Evolutionary conservation across 768 basidiomycete species (phyloP).

Genomic region (Suillus hirtellus): DNA sequence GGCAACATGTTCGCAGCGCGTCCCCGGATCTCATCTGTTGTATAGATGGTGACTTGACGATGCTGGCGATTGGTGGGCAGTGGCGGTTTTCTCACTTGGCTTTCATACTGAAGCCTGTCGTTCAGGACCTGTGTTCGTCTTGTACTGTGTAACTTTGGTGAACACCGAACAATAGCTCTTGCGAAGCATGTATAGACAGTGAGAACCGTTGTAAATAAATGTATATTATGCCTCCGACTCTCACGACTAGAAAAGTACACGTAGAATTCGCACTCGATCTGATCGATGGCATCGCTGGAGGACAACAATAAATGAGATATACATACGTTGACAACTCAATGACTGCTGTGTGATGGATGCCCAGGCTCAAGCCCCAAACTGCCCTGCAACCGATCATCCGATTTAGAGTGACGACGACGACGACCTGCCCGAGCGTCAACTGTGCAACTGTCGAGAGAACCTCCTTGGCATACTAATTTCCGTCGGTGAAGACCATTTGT

Average conservation of each 20-base stretch:
- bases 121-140: background rate
- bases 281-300: background rate
- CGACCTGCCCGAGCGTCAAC: background rate
- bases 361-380: no score
- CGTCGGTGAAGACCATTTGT: background rate
- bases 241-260: background rate
- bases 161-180: background rate
- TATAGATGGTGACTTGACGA: background rate
- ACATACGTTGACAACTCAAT: background rate
- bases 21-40: conserved; percentile 1
- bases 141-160: no score
- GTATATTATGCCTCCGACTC: background rate
- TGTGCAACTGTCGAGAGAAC: background rate
- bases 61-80: conserved; percentile 4
- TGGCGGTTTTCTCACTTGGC: background rate
- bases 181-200: background rate
- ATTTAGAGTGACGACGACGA: background rate
- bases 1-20: background rate
- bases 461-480: background rate
- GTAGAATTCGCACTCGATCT: background rate
- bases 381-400: background rate
- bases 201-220: background rate
- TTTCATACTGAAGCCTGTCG: background rate
- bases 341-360: background rate
- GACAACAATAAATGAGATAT: background rate